phyloP scores from a whole-genome alignment of 1,284 basidiomycete species.

The Pascua sp. region DNA sequence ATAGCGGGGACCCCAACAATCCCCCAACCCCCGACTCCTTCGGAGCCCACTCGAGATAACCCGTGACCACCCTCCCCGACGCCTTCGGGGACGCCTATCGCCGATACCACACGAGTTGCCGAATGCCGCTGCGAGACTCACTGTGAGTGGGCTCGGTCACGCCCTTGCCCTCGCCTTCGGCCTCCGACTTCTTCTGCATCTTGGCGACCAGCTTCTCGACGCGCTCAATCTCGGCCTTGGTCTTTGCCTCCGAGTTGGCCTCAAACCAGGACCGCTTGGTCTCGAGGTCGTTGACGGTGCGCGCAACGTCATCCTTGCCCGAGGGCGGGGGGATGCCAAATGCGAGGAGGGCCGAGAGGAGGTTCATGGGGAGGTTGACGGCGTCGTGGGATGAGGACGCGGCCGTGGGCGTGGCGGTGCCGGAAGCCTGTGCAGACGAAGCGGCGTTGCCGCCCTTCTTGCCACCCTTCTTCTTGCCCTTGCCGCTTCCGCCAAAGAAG shows the following conservation, averaged over 20 bases:
- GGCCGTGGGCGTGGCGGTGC: constrained; percentile 23
- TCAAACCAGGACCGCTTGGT: constrained; percentile 95
- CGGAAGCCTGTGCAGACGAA: constrained; percentile 17
- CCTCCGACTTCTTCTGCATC: constrained; percentile 47
- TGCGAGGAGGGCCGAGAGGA: constrained; percentile 78
- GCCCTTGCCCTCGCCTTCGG: too few species aligned
- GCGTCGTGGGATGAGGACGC: constrained; percentile 44
- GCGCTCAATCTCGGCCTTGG: constrained; percentile 65
- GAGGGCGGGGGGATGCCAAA: constrained; percentile 89
- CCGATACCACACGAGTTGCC: constrained; percentile 9
- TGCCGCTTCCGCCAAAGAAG: constrained; percentile 67
- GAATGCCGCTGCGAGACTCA: too few species aligned
- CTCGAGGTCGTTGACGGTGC: constrained; percentile 83
- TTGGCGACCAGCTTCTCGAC: constrained; percentile 58
- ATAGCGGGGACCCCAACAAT: too few species aligned
- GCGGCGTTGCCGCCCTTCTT: constrained; percentile 51
- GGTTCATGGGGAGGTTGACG: constrained; percentile 79
- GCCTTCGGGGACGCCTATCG: too few species aligned
- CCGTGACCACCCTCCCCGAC: too few species aligned
- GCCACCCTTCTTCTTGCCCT: constrained; percentile 63
- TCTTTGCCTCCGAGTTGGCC: constrained; percentile 56
- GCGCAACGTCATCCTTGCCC: constrained; percentile 70
- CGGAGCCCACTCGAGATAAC: too few species aligned
- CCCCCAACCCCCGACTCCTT: too few species aligned
- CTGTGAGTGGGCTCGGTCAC: too few species aligned